Evolutionary conservation across 2,329 filamentous ascomycete genomes (phyloP).

Genomic region (Bipolaris sorokiniana): DNA sequence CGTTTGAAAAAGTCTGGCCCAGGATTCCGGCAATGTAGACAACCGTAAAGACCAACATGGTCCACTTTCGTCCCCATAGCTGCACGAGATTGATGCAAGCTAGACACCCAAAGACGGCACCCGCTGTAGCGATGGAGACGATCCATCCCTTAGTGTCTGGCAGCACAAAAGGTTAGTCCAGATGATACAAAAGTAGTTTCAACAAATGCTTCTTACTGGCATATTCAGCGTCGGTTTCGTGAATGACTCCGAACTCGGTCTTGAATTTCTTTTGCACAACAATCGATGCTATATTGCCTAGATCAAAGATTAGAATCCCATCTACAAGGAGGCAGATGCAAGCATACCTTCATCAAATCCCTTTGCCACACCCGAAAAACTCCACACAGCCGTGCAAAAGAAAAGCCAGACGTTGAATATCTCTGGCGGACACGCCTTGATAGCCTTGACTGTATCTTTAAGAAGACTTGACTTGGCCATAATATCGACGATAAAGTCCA

Average conservation of each 20-base stretch:
- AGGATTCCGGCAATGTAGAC: not conserved
- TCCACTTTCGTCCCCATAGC: not conserved
- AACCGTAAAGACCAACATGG: not conserved
- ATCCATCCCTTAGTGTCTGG: not conserved
- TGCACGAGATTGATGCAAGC: not conserved
- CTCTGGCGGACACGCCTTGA: not conserved
- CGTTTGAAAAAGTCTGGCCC: not conserved
- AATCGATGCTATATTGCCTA: not conserved
- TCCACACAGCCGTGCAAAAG: not conserved
- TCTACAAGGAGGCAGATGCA: not conserved
- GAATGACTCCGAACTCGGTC: not conserved
- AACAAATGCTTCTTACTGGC: not conserved
- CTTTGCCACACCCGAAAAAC: not conserved
- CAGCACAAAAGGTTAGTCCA: not conserved
- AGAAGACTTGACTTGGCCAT: not conserved
- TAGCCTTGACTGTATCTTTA: not conserved
- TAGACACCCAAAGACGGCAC: not conserved
- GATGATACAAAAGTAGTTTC: not conserved
- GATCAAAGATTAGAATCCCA: not conserved
- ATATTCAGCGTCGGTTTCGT: not conserved
- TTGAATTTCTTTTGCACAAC: not conserved
- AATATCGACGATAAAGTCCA: not conserved
- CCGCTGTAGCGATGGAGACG: not conserved
- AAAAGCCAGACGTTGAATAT: not conserved
- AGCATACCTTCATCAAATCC: not conserved